A percentile compares a stretch with the other conserved stretches of the same genome.
phyloP scores from a whole-genome alignment of 768 basidiomycete species.

The Russula compacta region DNA sequence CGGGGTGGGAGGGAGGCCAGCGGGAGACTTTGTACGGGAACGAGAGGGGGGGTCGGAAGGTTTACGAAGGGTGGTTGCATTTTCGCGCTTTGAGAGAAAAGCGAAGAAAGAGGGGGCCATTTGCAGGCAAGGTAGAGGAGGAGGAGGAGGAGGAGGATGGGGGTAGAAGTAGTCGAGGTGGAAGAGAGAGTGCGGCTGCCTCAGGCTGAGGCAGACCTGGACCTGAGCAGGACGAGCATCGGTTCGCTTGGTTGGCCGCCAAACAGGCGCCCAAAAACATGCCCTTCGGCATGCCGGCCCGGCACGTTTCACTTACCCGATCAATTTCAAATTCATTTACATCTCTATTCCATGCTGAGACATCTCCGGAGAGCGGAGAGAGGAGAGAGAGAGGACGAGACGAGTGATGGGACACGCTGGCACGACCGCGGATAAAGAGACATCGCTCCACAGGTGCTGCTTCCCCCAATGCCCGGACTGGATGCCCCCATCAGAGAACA shows the following conservation, averaged over 20 bases:
- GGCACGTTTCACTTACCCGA: background rate
- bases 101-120: conserved; percentile 12
- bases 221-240: too few relatives aligned
- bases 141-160: background rate
- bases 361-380: too few relatives aligned
- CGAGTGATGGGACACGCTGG: too few relatives aligned
- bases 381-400: too few relatives aligned
- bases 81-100: conserved; percentile 16
- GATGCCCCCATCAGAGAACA: too few relatives aligned
- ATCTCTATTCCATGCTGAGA: background rate
- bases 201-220: too few relatives aligned
- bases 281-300: background rate
- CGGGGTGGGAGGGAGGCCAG: background rate
- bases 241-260: background rate
- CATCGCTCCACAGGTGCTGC: too few relatives aligned
- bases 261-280: background rate
- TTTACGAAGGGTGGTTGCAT: background rate
- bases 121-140: background rate
- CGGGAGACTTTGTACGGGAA: background rate
- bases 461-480: too few relatives aligned
- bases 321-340: background rate
- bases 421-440: too few relatives aligned
- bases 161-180: background rate
- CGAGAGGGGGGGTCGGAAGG: background rate
- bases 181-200: background rate